Evolutionary conservation across 2,329 filamentous ascomycete species (phyloP).

Genomic region (Fusarium illudens): DNA sequence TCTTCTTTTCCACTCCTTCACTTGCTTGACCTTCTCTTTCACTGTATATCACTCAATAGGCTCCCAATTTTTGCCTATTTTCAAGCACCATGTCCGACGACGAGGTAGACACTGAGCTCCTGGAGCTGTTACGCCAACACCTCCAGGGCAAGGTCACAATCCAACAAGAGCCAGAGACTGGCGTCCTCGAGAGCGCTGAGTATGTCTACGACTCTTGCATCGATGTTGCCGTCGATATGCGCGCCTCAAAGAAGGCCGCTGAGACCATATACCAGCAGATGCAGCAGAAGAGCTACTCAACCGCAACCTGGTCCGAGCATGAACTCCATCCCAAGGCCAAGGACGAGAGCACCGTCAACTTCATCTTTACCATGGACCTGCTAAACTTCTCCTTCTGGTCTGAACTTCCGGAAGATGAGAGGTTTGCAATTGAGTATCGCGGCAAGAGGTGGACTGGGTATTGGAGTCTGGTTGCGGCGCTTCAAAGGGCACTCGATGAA

Average conservation of each 20-base stretch:
- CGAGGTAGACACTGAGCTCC: slow-evolving; percentile 86
- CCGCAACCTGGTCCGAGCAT: slow-evolving; percentile 85
- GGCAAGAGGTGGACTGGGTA: slow-evolving; percentile 91
- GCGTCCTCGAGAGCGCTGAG: slow-evolving; percentile 82
- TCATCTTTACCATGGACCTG: slow-evolving; percentile 97
- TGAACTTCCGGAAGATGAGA: slow-evolving; percentile 70
- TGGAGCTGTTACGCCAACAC: slow-evolving; percentile 85
- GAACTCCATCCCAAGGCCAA: slow-evolving; percentile 87
- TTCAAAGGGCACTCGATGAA: slow-evolving; percentile 90
- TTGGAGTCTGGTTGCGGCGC: slow-evolving; percentile 87
- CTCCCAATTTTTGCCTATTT: not conserved
- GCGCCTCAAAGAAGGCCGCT: slow-evolving; percentile 83
- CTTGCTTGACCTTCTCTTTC: not conserved
- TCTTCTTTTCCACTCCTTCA: not conserved
- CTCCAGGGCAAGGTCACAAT: slow-evolving; percentile 67
- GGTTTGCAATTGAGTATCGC: slow-evolving; percentile 84
- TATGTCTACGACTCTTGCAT: slow-evolving; percentile 92
- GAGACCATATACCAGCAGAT: slow-evolving; percentile 81
- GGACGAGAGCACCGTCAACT: slow-evolving; percentile 81
- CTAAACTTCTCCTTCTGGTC: slow-evolving; percentile 99
- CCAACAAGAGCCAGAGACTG: slow-evolving; percentile 74
- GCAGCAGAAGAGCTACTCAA: slow-evolving; percentile 84
- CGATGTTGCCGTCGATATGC: slow-evolving; percentile 88
- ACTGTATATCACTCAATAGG: not conserved
- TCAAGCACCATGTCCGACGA: slow-evolving; percentile 80